Base-by-base conservation (phyloP, 2,329 filamentous ascomycete genomes). In the Colletotrichum zoysiae region DNA sequence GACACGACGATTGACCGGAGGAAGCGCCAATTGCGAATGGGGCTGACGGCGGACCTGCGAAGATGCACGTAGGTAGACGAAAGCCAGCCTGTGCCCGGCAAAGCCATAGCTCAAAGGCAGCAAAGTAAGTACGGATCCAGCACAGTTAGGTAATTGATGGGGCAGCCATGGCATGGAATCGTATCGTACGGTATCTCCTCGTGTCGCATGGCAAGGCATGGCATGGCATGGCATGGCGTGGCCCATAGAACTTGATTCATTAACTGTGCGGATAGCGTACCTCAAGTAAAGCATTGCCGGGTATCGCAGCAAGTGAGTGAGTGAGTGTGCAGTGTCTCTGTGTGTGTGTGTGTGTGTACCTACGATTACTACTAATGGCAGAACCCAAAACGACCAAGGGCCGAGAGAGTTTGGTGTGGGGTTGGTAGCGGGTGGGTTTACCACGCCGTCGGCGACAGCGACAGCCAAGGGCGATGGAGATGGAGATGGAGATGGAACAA, bases 391-490 rank as follows among this genome's bases (percentile, higher is more conserved):
- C 35, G 35, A 30, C 23, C 33, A 38, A 62, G 35, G 51, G 50
- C 68, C 64, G 64, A 71, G 42, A 67, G 42, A 67, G 64, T 71
- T 63, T 67, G 42, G 50, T 35, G 64, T 71, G 68, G 68, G 50
- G 64, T 67, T 57, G 56, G 56, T 50, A 48, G 38, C 30, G 40
- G 56, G 57, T 46, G 63, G 67, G 40, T 60, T 64, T 20, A n/a
- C 30, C 42, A 30, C 20, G 44, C 66, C 38, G 56, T 48, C 48
- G 38, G 55, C 40, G 48, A 70, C 53, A 48, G 48, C 62, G 67
- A 60, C 26, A 51, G 20, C 40, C 40, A 18, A 18, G 5, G 5
- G 40, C 40, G 40, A 42, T 18, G 46, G 46, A 46, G 67, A 42
- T 18, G 55, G 44, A 30, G 40, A 42, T 18, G 46, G 46, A 46